Evolutionary conservation across 2,329 filamentous ascomycete species (phyloP), one percentile per base, ranked within the genome.

Genomic region (Colletotrichum sp.): DNA sequence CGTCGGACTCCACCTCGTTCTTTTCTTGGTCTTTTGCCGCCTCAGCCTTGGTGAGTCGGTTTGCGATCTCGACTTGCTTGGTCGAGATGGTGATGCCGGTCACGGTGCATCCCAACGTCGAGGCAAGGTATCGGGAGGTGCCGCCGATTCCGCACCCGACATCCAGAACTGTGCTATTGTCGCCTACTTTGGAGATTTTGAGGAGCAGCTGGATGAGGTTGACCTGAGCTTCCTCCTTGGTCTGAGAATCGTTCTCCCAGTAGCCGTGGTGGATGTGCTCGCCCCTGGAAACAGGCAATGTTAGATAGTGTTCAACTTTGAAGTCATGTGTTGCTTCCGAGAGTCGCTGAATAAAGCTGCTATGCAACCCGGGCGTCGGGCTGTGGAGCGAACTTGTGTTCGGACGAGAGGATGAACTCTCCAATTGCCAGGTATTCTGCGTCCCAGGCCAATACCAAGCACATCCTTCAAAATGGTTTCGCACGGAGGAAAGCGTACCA

Each of bases 191-290:
- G 15, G 74, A 76, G 18, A 76, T 26, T 3, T 88, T 88, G 7
- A 92, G 85, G 5, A 93, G 86, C 15, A 92, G 85, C 30, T 86
- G 85, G 79, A 92, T 91, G 36, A 92, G 85, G 79, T 90, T 91
- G 28, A 88, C 80, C 81, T 92, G 91, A 4, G 91, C 90, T 34
- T 86, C 84, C 78, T 92, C 90, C 80, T 92, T 92, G 77, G 87
- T 88, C 77, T 91, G 89, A 21, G 79, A 83, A 65, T 81, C 80
- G 4, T 86, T 86, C 28, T 88, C 86, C 85, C 91, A 93, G 81
- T 92, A 92, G 70, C 91, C 91, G 77, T 93, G 91, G 80, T 92
- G 91, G 80, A 92, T 92, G 79, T 92, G 91, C 80, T 92, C 90
- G 70, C 91, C 91, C 90, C 90, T 92, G 64, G 18, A 36, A 7